Base-by-base conservation (phyloP, 306 rosid genomes). In the Cucurbita maxima region DNA sequence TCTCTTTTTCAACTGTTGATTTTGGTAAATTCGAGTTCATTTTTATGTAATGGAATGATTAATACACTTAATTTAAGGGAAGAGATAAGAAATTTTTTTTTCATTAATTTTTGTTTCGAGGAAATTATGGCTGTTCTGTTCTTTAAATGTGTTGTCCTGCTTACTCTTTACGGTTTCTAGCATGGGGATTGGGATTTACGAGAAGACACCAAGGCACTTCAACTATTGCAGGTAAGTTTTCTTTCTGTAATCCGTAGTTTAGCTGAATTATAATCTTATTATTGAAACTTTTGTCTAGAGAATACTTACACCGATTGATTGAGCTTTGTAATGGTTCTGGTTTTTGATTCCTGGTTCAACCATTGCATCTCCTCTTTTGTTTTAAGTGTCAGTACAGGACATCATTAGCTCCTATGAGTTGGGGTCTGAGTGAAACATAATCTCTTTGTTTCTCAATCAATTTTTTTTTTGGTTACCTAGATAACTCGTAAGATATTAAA, bases 131-230 rank as follows among this genome's bases (percentile, higher is more conserved):
- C 34, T 25, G 7, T 62, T 45, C 10, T 57, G 13, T 9, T 56
- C 16, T 63, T 48, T 43, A 25, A n/a, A 12, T 19, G 40, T 76
- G 18, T 55, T 56, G 34, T 3, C 1, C 50, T n/a, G 64, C 63
- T 51, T 36, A 37, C 45, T 58, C 61, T 34, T 57, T 37, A 57
- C 66, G 58, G 37, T 82, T 13, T 81, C 73, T 82, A 93, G 97
- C 97, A 93, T 76, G 87, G 90, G 73, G 72, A 54, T 63, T 93
- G 98, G 98, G 79, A 86, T 88, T 61, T 86, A n/a, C 86, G 81
- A 79, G 90, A 86, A 71, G 98, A 93, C 82, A 64, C 92, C 0
- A 85, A 81, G 51, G 98, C 98, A 51, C 98, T 93, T 75, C 75
- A 82, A 43, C 77, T 82, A 6, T 77, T 93, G 59, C 79, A 82